Conservation (phyloP, 2,329 filamentous ascomycete species). For the Alternaria infectoria region DNA sequence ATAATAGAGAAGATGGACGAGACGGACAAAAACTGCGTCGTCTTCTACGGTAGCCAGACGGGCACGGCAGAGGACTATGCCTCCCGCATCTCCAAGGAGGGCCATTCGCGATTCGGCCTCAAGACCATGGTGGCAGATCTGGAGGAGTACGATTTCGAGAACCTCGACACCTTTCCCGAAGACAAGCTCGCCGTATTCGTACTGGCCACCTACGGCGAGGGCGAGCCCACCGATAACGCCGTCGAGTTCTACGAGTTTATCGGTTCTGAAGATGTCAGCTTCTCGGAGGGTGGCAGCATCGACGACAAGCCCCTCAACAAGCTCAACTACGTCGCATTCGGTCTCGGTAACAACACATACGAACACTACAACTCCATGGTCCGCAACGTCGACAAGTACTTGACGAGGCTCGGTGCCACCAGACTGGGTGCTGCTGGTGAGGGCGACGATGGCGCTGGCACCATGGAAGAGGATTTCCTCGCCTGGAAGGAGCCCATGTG, state of each 20-base stretch:
- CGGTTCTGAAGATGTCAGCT: slow-evolving; percentile 77
- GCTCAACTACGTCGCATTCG: slow-evolving; percentile 93
- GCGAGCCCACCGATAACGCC: slow-evolving; percentile 97
- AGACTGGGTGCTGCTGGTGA: slow-evolving; percentile 89
- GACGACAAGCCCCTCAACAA: slow-evolving; percentile 77
- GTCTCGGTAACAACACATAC: slow-evolving; percentile 98
- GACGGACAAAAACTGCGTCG: slow-evolving; percentile 92
- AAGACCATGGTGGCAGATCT: slow-evolving; percentile 98
- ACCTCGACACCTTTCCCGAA: slow-evolving; percentile 82
- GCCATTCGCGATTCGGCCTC: slow-evolving; percentile 91
- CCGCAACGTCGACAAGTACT: slow-evolving; percentile 81
- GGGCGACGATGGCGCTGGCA: slow-evolving; percentile 96
- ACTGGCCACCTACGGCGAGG: slow-evolving; percentile 95
- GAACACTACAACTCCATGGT: slow-evolving; percentile 99
- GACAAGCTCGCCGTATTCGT: slow-evolving; percentile 96
- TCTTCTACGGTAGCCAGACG: slow-evolving; percentile 98
- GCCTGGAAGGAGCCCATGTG: slow-evolving; percentile 99
- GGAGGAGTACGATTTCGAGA: slow-evolving; percentile 97
- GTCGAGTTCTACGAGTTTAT: slow-evolving; percentile 99
- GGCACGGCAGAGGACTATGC: slow-evolving; percentile 99
- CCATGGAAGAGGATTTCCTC: slow-evolving; percentile 99
- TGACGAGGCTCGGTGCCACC: slow-evolving; percentile 81
- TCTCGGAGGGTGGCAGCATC: slow-evolving; percentile 69
- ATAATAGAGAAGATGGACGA: slow-evolving; percentile 97
- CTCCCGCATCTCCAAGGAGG: slow-evolving; percentile 93